A percentile compares a stretch with the other conserved stretches of the same genome.
phyloP scores from a whole-genome alignment of 805 yeast genomes.

The Kuraishia cidri region DNA sequence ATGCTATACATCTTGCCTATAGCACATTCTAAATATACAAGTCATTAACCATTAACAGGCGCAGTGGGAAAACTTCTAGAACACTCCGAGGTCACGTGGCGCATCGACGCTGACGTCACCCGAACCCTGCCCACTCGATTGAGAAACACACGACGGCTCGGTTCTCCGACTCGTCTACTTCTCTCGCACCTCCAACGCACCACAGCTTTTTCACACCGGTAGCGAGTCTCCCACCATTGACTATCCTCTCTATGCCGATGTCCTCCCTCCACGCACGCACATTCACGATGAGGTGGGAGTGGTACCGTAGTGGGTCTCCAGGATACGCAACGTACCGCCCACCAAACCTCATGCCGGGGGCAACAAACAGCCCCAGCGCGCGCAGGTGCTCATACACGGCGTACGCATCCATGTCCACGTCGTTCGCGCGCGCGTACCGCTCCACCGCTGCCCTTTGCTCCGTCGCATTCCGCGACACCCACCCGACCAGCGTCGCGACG shows the following conservation, averaged over 20 bases:
- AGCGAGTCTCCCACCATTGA: conserved; percentile 86
- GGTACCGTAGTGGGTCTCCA: conserved; percentile 88
- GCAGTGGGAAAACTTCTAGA: too few species aligned
- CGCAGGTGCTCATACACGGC: conserved; percentile 31
- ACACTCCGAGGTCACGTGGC: too few species aligned
- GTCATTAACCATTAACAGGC: too few species aligned
- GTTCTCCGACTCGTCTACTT: too few species aligned
- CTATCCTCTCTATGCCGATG: conserved; percentile 47
- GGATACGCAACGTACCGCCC: conserved; percentile 87
- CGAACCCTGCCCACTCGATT: conserved; percentile 96
- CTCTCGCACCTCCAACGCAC: conserved; percentile 50
- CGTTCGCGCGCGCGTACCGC: neutral
- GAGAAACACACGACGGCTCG: too few species aligned
- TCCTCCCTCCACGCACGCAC: conserved; percentile 38
- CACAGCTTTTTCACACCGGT: conserved; percentile 87
- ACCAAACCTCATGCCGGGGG: conserved; percentile 91
- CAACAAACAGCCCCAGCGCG: conserved; percentile 37
- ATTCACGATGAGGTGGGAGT: conserved; percentile 74
- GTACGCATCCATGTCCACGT: conserved; percentile 12
- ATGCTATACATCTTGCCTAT: too few species aligned
- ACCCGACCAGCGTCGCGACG: neutral
- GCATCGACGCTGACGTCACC: too few species aligned
- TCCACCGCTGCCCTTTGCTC: conserved; percentile 3
- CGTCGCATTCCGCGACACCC: conserved; percentile 5
- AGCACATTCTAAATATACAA: too few species aligned